Evolutionary conservation across 768 basidiomycete species (phyloP), one percentile per base, ranked within the genome.

Genomic region (Serendipita indica): DNA sequence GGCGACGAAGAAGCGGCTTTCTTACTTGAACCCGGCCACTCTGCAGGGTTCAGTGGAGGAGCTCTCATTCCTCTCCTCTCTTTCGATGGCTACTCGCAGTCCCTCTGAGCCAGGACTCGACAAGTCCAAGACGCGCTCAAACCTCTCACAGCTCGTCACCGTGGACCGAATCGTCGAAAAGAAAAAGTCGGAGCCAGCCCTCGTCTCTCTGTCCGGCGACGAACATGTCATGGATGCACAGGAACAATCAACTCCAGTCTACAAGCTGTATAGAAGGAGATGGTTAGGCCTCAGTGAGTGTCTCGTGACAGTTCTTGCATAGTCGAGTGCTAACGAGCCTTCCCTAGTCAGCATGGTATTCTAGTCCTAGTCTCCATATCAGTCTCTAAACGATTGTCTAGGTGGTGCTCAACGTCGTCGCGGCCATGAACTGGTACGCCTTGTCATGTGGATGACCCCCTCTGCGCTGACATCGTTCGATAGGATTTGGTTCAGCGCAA

Each of bases 401-500:
- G 41, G 41, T 83, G 7, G 32, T 83, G 32, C 70, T 89, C 32
- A 84, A 81, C 58, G 66, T 83, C 37, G 75, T 81, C 7, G 72
- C 76, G 2, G 86, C 78, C 4, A 80, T 86, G 82, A 70, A 76
- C 4, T 81, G 80, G 78, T 77, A 43, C 18, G 41, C 41, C 5
- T 43, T 43, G 41, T 18, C n/a, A n/a, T n/a, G 18, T 5, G 5
- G n/a, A n/a, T 7, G 7, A 7, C 41, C n/a, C 41, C n/a, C 7
- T 7, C 18, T 43, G 41, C n/a, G 41, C 41, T 43, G 18, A 43
- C 27, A 25, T n/a, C n/a, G 41, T n/a, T 43, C 27, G 1, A 43
- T n/a, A 43, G 41, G 41, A 43, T 83, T 2, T 91, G 87, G 87
- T 91, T 90, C 64, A 87, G 88, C 3, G 85, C 89, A 2, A 89